Evolutionary conservation across 306 rosid genomes (phyloP).

Genomic region (Quercus berberidifolia): DNA sequence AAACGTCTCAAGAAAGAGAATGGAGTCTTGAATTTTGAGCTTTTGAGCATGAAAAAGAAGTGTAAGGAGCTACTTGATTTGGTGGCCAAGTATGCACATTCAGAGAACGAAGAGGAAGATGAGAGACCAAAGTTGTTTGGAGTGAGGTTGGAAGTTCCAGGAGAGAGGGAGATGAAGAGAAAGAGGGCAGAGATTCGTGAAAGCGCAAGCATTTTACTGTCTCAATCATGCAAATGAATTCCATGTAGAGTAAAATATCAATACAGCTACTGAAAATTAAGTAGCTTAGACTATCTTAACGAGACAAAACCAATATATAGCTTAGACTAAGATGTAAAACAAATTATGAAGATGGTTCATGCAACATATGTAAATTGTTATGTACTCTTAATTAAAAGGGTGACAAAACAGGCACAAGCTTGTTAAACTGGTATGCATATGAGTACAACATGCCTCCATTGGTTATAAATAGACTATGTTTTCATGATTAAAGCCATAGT

Average conservation of each 20-base stretch:
- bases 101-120: conserved; percentile 22
- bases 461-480: background rate
- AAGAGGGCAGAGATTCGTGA: conserved; percentile 51
- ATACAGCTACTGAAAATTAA: background rate
- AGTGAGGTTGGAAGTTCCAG: conserved; percentile 71
- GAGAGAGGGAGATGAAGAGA: conserved; percentile 60
- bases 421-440: background rate
- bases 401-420: background rate
- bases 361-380: background rate
- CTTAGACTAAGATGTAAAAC: background rate
- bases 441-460: background rate
- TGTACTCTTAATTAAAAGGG: background rate
- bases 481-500: background rate
- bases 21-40: conserved; percentile 57
- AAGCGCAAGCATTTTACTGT: conserved; percentile 54
- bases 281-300: background rate
- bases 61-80: conserved; percentile 69
- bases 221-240: conserved; percentile 72
- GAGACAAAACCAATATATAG: no score
- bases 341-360: background rate
- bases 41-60: conserved; percentile 55
- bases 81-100: conserved; percentile 39
- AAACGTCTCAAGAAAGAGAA: conserved; percentile 76
- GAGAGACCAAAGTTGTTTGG: conserved; percentile 83
- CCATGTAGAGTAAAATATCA: background rate